Evolutionary conservation across 2,329 filamentous ascomycete genomes (phyloP).

Genomic region (Grosmannia clavigera): DNA sequence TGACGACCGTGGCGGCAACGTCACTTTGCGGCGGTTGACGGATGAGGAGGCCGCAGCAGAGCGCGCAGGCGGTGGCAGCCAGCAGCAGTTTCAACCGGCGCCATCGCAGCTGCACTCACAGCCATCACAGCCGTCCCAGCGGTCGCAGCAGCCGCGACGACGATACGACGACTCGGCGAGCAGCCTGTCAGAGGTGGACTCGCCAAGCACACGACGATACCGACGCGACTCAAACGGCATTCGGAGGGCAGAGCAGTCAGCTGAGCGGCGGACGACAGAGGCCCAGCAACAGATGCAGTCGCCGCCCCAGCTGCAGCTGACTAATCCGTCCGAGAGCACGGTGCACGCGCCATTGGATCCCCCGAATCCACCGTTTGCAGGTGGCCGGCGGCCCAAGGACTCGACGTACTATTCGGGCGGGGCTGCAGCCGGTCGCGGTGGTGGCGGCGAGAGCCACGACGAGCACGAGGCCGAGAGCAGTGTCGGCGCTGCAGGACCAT

Average conservation of each 20-base stretch:
- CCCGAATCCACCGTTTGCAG: constrained; percentile 44
- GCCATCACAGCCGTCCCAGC: constrained; percentile 9
- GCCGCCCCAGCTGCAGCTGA: background rate
- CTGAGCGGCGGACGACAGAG: constrained; percentile 24
- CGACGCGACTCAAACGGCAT: constrained; percentile 24
- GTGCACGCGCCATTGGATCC: constrained; percentile 30
- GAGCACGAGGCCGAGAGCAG: background rate
- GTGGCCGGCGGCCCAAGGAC: constrained; percentile 40
- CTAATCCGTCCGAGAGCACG: background rate
- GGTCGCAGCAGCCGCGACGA: constrained; percentile 11
- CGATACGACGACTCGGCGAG: constrained; percentile 39
- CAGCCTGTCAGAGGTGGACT: constrained; percentile 45
- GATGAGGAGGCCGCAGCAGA: constrained; percentile 43
- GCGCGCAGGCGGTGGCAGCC: constrained; percentile 19
- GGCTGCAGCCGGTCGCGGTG: constrained; percentile 13
- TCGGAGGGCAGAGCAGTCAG: constrained; percentile 31
- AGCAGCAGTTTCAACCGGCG: background rate
- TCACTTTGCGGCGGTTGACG: constrained; percentile 48
- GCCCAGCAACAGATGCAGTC: background rate
- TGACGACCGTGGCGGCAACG: constrained; percentile 46
- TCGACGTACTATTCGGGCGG: constrained; percentile 47
- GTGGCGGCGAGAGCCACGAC: background rate
- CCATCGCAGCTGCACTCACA: background rate
- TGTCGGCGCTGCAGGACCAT: constrained; percentile 18
- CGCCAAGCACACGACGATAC: constrained; percentile 37